phyloP scores from a whole-genome alignment of 2,329 filamentous ascomycete species.

The Orbilia blumenaviensis region DNA sequence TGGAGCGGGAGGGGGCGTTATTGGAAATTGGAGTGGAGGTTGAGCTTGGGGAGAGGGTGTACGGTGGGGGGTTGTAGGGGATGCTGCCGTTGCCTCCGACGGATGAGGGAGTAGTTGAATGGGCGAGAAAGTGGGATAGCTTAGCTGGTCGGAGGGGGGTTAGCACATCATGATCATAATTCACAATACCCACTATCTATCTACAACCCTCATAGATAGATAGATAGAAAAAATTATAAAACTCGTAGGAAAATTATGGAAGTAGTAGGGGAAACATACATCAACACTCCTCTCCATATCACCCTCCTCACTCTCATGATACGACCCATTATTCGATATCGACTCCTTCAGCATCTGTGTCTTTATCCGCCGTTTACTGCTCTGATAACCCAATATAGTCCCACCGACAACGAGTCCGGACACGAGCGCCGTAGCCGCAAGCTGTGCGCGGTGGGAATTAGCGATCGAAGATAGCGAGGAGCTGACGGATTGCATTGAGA shows the following conservation, averaged over 20 bases:
- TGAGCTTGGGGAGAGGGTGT: slow-evolving; percentile 51
- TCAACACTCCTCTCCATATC: slow-evolving; percentile 46
- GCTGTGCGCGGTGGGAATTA: slow-evolving; percentile 67
- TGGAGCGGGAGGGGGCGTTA: not conserved
- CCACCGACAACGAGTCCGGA: slow-evolving; percentile 71
- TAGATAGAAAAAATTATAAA: no score
- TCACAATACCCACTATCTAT: no score
- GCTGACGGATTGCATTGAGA: slow-evolving; percentile 30
- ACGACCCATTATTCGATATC: slow-evolving; percentile 64
- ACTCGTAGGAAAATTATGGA: no score
- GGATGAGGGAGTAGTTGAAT: slow-evolving; percentile 42
- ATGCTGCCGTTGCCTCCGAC: no score
- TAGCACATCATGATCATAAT: slow-evolving; percentile 25
- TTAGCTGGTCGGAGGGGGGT: slow-evolving; percentile 42
- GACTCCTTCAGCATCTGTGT: slow-evolving; percentile 70
- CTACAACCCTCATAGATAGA: not conserved
- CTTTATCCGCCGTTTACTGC: slow-evolving; percentile 67
- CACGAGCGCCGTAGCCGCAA: slow-evolving; percentile 75
- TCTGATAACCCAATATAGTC: slow-evolving; percentile 71
- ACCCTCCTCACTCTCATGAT: slow-evolving; percentile 51
- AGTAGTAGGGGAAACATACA: slow-evolving; percentile 48
- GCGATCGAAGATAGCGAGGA: slow-evolving; percentile 55
- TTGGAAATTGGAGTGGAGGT: not conserved
- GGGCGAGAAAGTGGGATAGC: slow-evolving; percentile 52
- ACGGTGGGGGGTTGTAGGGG: slow-evolving; percentile 9